Evolutionary conservation across 441 rosid species (phyloP), one percentile per base, ranked within the genome.

Genomic region (Kokia cookei): DNA sequence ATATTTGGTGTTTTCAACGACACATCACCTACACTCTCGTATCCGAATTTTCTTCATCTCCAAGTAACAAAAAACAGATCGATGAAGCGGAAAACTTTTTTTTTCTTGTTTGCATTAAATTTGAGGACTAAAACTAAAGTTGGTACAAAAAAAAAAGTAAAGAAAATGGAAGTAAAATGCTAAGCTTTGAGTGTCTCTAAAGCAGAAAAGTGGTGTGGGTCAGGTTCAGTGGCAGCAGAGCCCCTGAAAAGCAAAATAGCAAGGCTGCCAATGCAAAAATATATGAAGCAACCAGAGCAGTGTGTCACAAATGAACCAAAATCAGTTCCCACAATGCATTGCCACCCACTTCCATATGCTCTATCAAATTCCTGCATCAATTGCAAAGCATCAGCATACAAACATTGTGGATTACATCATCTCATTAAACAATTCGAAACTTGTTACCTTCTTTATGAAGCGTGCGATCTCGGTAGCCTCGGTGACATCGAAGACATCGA

Each of bases 401-500:
- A 65, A 65, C 6, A 62, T 60, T 62, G 47, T 9, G 10, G 13
- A 32, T n/a, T 15, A 15, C 47, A 35, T n/a, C 67, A 19, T 19
- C 22, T 19, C 22, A 51, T n/a, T 7, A 8, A 51, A 51, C 24
- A 32, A 32, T 51, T 15, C 57, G 24, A 51, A 51, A 51, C 7
- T 19, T 19, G 9, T 24, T 71, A 86, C 96, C 94, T 80, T 87
- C 76, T 93, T 93, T 65, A 91, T 91, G 85, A 89, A 89, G 43
- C 88, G 83, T 7, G 97, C 96, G 17, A 91, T 90, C 14, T 87
- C 86, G 26, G 94, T 91, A 40, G 89, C 76, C 13, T 91, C 87
- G 12, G 97, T 89, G 78, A 87, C 87, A 79, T 91, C 97, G 64
- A 90, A 91, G 82, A 68, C 80, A 83, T 91, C 97, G 9, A 93